These are phyloP conservation scores for Brassica nigra DNA, from an alignment of 345 rosid species.

Conservation along the genomic window DNA sequence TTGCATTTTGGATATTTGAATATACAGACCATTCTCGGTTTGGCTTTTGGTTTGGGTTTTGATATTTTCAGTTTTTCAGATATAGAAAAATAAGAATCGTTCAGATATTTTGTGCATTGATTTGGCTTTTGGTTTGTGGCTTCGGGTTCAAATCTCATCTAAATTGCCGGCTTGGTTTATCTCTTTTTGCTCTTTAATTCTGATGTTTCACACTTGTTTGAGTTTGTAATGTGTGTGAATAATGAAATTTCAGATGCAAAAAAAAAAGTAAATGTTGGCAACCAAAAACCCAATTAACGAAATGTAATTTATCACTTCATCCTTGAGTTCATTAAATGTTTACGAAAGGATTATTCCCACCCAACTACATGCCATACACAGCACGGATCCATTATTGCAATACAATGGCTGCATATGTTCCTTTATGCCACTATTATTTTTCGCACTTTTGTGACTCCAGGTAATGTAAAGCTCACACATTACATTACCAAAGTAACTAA, in stretches of 20 bases:
- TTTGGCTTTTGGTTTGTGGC: background rate
- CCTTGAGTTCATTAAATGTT: background rate
- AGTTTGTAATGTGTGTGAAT: background rate
- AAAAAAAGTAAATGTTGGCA: background rate
- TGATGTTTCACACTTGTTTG: background rate
- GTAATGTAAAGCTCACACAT: background rate
- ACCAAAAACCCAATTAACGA: background rate
- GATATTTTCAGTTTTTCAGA: background rate
- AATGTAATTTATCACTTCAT: background rate
- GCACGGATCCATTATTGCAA: background rate
- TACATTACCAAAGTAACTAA: conserved; percentile 4
- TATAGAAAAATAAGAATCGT: too few relatives aligned
- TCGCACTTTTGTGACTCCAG: background rate
- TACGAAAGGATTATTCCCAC: background rate
- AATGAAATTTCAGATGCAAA: background rate
- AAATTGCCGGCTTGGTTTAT: background rate
- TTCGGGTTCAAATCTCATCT: background rate
- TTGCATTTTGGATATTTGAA: background rate
- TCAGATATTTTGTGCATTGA: background rate
- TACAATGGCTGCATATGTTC: background rate
- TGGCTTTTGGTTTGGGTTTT: too few relatives aligned
- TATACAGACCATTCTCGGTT: background rate
- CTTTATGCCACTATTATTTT: background rate
- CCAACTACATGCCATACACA: background rate
- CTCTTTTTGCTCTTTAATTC: background rate